Conservation (phyloP, 225 moss, liverwort and hornwort genomes). For the Bryoerythrophyllum caledonicum region DNA sequence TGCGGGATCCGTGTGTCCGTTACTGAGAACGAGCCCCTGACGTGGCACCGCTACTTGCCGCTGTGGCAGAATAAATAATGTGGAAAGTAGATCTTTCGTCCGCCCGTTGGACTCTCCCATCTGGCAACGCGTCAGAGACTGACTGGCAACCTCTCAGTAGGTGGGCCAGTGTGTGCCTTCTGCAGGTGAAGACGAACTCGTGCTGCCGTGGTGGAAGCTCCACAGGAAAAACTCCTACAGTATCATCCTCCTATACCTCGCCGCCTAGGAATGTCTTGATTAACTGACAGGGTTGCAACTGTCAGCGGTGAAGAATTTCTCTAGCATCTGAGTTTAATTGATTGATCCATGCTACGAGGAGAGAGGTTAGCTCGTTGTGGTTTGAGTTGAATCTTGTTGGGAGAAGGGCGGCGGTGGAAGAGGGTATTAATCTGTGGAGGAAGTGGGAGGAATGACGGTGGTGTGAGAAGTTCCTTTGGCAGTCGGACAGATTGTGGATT, state of each 20-base stretch:
- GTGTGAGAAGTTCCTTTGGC: constrained; percentile 13
- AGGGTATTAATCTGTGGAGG: background rate
- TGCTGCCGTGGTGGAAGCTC: constrained; percentile 15
- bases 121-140: background rate
- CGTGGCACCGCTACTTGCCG: background rate
- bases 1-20: too few relatives aligned
- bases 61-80: background rate
- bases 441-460: constrained; percentile 12
- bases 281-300: background rate
- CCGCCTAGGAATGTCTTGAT: background rate
- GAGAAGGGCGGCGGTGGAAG: background rate
- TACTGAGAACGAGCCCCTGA: background rate
- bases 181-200: background rate
- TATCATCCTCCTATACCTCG: background rate
- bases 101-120: background rate
- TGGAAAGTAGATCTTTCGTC: background rate
- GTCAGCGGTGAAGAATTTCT: background rate
- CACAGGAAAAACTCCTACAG: background rate
- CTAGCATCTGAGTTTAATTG: background rate
- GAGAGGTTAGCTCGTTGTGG: background rate
- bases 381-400: background rate
- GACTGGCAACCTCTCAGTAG: background rate
- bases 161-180: too few relatives aligned
- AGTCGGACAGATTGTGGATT: background rate
- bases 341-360: background rate